A percentile compares a stretch with the other conserved stretches of the same genome.
Evolutionary conservation across 78 protist genomes (phyloP).

Genomic region (Mantamonas sphyraenae): DNA sequence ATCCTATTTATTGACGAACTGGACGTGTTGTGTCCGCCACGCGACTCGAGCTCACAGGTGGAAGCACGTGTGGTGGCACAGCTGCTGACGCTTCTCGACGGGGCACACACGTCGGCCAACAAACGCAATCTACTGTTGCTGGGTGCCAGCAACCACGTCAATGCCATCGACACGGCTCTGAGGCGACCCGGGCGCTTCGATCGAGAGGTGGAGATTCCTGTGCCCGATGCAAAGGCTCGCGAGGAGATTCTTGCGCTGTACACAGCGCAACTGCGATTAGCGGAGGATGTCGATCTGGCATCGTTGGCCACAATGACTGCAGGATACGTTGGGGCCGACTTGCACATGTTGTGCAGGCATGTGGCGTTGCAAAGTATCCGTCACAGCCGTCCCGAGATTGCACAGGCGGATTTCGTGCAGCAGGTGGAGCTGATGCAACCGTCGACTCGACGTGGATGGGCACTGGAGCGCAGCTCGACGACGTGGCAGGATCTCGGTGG

Average conservation of each 20-base stretch:
- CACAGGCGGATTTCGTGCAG: neutral
- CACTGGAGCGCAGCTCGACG: neutral
- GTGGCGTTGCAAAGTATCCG: no score
- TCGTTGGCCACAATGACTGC: neutral
- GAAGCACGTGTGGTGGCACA: neutral
- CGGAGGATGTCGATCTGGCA: neutral
- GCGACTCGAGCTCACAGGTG: no score
- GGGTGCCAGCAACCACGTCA: neutral
- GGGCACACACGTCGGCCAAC: neutral
- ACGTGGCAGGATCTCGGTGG: neutral
- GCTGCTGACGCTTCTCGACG: neutral
- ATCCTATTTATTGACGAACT: no score
- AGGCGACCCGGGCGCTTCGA: conserved; percentile 10
- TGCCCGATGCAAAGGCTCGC: neutral
- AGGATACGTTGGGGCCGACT: neutral
- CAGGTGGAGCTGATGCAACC: neutral
- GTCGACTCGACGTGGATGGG: neutral
- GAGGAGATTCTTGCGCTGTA: neutral
- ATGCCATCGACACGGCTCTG: neutral
- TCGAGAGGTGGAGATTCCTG: conserved; percentile 1
- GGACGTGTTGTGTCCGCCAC: no score
- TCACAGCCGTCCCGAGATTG: neutral
- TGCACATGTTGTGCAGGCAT: neutral
- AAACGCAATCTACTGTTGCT: no score
- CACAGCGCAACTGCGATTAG: neutral